These are phyloP conservation scores for Ulota crispa DNA, from an alignment of 225 moss, liverwort and hornwort genomes.

Conservation along the genomic window DNA sequence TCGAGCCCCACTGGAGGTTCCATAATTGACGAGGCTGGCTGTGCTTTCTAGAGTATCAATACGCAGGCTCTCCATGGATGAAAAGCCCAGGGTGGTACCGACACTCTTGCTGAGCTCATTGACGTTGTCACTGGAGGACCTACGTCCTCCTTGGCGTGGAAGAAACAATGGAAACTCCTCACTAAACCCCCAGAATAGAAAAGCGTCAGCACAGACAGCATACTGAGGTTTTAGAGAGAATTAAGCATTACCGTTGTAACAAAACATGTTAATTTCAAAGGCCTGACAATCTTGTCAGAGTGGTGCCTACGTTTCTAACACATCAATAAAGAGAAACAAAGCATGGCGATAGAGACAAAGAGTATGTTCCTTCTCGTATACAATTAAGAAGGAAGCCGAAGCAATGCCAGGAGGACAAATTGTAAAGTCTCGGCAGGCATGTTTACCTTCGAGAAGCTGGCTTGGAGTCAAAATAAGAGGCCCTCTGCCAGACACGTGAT, in stretches of 20 bases:
- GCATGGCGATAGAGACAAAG: neutral
- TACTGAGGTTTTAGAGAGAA: neutral
- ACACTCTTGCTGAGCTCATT: conserved; percentile 61
- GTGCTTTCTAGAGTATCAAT: conserved; percentile 62
- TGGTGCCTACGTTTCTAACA: neutral
- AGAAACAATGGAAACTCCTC: conserved; percentile 96
- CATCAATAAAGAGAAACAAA: conserved; percentile 4
- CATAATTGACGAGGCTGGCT: conserved; percentile 61
- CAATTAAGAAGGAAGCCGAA: neutral
- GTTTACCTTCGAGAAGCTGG: conserved; percentile 85
- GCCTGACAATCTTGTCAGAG: neutral
- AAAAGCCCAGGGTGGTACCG: conserved; percentile 68
- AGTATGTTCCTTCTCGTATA: neutral
- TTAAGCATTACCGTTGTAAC: neutral
- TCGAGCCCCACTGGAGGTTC: conserved; percentile 47
- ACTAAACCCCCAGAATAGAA: conserved; percentile 39
- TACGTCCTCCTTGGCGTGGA: conserved; percentile 72
- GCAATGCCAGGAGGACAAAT: neutral
- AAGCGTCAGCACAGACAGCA: conserved; percentile 13
- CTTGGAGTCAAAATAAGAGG: conserved; percentile 87
- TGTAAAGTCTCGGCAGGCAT: conserved; percentile 13
- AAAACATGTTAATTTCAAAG: neutral
- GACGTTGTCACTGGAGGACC: conserved; percentile 47
- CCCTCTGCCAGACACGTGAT: conserved; percentile 97
- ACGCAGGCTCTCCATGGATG: conserved; percentile 75